Conservation (phyloP, 805 yeast species). For the Yarrowia osloensis region DNA sequence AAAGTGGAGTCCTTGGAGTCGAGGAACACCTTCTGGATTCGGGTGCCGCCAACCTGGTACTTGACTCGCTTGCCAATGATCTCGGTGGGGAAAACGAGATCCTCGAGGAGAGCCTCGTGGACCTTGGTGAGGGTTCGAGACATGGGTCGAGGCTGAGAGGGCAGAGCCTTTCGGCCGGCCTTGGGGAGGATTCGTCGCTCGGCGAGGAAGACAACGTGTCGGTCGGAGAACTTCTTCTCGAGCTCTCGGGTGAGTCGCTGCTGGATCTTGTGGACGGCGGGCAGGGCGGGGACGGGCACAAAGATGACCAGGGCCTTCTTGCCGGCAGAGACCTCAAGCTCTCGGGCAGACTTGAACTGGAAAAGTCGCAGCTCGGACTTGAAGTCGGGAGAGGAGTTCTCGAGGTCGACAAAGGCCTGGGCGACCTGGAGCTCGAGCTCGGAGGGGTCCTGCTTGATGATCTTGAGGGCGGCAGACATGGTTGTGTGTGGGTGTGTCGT, state of each 20-base stretch:
- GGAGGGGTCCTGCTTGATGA: conserved; percentile 91
- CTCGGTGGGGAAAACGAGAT: conserved; percentile 99
- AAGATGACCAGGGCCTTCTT: conserved; percentile 97
- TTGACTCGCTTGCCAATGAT: conserved; percentile 98
- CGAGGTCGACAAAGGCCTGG: conserved; percentile 96
- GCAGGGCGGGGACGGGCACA: conserved; percentile 98
- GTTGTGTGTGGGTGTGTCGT: conserved; percentile 35
- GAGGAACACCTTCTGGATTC: conserved; percentile 94
- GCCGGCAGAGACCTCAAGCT: conserved; percentile 97
- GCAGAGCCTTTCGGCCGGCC: conserved; percentile 92
- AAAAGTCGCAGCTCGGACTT: conserved; percentile 98
- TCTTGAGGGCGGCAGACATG: conserved; percentile 97
- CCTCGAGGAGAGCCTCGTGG: conserved; percentile 98
- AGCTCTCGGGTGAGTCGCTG: conserved; percentile 91
- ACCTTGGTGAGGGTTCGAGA: conserved; percentile 99
- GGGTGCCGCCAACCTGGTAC: conserved; percentile 98
- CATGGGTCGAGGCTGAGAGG: conserved; percentile 98
- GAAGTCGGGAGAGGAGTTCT: conserved; percentile 88
- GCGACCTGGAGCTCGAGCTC: conserved; percentile 99
- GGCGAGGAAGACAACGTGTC: conserved; percentile 98
- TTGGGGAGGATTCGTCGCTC: conserved; percentile 99
- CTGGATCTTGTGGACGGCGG: conserved; percentile 97
- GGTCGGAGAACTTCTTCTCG: conserved; percentile 99
- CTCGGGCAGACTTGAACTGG: conserved; percentile 98
- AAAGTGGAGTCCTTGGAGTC: conserved; percentile 97